phyloP scores from a whole-genome alignment of 768 basidiomycete species.

The Termitomyces heimii region DNA sequence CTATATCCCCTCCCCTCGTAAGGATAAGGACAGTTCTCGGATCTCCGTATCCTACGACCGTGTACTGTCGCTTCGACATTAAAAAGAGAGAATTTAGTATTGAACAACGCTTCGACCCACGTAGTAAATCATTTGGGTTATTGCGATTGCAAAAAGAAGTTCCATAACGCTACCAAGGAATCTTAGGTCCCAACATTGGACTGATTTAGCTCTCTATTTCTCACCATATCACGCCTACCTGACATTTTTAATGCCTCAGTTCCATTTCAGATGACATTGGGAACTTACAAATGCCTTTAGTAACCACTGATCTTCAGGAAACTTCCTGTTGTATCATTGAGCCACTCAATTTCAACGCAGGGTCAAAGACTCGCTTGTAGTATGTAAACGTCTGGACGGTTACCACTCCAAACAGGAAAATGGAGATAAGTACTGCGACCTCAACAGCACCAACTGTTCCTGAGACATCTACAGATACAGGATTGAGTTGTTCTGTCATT shows the following conservation, averaged over 20 bases:
- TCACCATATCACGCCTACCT: not conserved
- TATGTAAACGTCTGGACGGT: not conserved
- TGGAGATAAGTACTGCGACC: not conserved
- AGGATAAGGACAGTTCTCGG: not conserved
- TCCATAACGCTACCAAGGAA: not conserved
- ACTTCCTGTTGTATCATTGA: not conserved
- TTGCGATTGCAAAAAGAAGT: not conserved
- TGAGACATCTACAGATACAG: not conserved
- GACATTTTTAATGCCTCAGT: not conserved
- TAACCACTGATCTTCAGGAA: not conserved
- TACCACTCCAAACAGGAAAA: not conserved
- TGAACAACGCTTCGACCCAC: not conserved
- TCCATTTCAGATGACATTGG: not conserved
- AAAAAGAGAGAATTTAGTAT: not conserved
- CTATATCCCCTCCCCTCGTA: not conserved
- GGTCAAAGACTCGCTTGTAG: not conserved
- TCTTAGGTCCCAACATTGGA: not conserved
- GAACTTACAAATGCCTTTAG: not conserved
- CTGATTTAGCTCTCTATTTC: not conserved
- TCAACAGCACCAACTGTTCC: not conserved
- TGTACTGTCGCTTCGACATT: not conserved
- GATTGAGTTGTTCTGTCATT: not conserved
- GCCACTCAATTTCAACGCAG: not conserved
- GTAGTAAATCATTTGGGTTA: not conserved
- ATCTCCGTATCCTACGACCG: not conserved